Evolutionary conservation across 345 rosid genomes (phyloP), one percentile per base, ranked within the genome.

Genomic region (Gossypium stocksii): DNA sequence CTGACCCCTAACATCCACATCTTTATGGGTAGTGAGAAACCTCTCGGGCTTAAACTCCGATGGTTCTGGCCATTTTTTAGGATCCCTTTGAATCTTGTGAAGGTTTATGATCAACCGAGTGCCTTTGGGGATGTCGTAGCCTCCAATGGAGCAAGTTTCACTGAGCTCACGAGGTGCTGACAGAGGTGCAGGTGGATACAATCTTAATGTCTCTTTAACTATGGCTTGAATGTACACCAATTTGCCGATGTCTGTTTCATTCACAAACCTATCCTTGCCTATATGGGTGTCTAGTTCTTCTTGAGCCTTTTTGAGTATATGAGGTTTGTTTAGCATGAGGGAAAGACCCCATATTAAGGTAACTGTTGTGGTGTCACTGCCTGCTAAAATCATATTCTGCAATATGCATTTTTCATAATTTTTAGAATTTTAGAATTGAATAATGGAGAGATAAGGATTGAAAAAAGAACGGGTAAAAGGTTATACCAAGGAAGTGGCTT

Each of bases 11-110:
- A 80, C 82, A 38, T 80, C 84, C 44, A 84, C 70, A 20, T 80
- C 77, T n/a, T 77, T 81, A 48, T 82, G 80, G 8, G 71, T 81
- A 0, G 80, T 77, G 0, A 85, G 62, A 41, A 85, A 85, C 62
- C 89, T 78, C 60, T 82, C 78, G 0, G 87, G 89, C 70, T 34
- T 73, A 58, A 84, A 84, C 56, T 82, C 82, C 9, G 58, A 1
- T 0, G 84, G 84, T 11, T 86, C 78, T 3, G 80, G 13, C 89
- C 89, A 86, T 3, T 57, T 25, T 5, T n/a, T 19, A 7, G 85
- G 81, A 53, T 86, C 85, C 1, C 63, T 77, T 23, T 80, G 86
- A n/a, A 86, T 63, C 75, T 71, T 86, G 78, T 79, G 80, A 4
- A 80, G 51, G 57, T 86, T 83, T 29, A 82, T 14, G 9, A 84